These are phyloP conservation scores for Aspergillus caelatus DNA, from an alignment of 2,329 filamentous ascomycete genomes.

Conservation along the genomic window DNA sequence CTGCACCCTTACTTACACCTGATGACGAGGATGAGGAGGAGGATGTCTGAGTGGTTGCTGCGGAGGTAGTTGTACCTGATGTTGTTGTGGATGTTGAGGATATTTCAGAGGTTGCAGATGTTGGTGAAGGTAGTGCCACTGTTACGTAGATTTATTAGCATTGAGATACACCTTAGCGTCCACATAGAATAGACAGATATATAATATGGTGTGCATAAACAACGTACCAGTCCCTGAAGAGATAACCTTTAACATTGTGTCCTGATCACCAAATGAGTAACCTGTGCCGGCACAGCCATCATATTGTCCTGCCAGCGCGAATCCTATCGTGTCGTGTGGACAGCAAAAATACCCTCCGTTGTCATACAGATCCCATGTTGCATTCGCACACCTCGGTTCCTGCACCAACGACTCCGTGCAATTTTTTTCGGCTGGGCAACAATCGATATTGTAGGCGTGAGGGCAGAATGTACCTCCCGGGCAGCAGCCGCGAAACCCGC, in stretches of 20 bases:
- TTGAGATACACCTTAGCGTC: not conserved
- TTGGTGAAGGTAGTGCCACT: not conserved
- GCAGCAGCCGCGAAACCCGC: constrained; percentile 6
- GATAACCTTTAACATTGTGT: constrained; percentile 3
- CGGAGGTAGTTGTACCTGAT: not conserved
- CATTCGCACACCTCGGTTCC: constrained; percentile 6
- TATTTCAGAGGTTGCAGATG: not conserved
- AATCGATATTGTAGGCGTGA: constrained; percentile 10
- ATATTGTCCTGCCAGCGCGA: not conserved
- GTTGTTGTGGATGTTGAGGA: not conserved
- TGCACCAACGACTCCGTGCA: constrained; percentile 4
- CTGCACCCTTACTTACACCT: not conserved
- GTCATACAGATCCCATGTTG: constrained; percentile 12
- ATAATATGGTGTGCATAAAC: not conserved
- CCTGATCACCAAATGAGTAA: not conserved
- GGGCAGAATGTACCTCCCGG: constrained; percentile 9
- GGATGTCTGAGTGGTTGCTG: not conserved
- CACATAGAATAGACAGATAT: not conserved
- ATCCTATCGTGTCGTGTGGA: constrained; percentile 5
- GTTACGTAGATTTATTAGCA: not conserved
- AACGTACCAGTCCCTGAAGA: constrained; percentile 1
- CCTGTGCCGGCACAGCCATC: constrained; percentile 6
- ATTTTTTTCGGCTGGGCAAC: not conserved
- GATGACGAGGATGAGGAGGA: not conserved
- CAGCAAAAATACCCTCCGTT: constrained; percentile 11